Evolutionary conservation across 352 stramenopile genomes (phyloP).

Genomic region (Phytopythium vexans): DNA sequence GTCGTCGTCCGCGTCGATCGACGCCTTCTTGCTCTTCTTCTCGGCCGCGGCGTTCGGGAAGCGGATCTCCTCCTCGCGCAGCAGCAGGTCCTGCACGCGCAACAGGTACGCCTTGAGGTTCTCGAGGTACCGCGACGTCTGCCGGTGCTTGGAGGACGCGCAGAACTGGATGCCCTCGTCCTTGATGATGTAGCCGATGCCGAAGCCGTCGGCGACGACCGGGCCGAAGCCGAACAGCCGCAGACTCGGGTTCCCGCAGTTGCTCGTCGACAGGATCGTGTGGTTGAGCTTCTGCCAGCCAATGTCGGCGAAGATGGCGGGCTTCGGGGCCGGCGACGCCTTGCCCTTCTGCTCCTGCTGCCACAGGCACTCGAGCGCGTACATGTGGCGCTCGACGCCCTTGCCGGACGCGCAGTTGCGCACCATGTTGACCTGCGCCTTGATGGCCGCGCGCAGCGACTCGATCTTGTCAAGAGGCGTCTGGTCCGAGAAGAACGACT

Average conservation of each 20-base stretch:
- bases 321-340: slow-evolving; percentile 24
- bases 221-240: slow-evolving; percentile 93
- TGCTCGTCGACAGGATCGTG: slow-evolving; percentile 94
- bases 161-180: slow-evolving; percentile 91
- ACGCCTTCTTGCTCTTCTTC: slow-evolving; percentile 47
- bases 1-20: slow-evolving; percentile 8
- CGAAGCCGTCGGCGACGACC: slow-evolving; percentile 93
- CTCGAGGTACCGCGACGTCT: slow-evolving; percentile 81
- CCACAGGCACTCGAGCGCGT: slow-evolving; percentile 91
- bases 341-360: slow-evolving; percentile 43
- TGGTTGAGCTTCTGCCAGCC: slow-evolving; percentile 92
- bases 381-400: slow-evolving; percentile 94
- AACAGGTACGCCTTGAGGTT: slow-evolving; percentile 81
- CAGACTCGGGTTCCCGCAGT: slow-evolving; percentile 95
- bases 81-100: slow-evolving; percentile 71
- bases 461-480: slow-evolving; percentile 88
- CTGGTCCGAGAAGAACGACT: slow-evolving; percentile 82
- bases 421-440: slow-evolving; percentile 87
- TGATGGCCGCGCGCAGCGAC: slow-evolving; percentile 82
- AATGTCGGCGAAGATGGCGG: slow-evolving; percentile 85
- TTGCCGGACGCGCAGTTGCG: slow-evolving; percentile 88
- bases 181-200: slow-evolving; percentile 98
- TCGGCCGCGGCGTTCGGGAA: slow-evolving; percentile 60
- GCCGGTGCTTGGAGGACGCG: slow-evolving; percentile 75
- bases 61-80: slow-evolving; percentile 73